A percentile compares a stretch with the other conserved stretches of the same genome.
Evolutionary conservation across 2,329 filamentous ascomycete species (phyloP).

Genomic region (Diaporthe australafricana): DNA sequence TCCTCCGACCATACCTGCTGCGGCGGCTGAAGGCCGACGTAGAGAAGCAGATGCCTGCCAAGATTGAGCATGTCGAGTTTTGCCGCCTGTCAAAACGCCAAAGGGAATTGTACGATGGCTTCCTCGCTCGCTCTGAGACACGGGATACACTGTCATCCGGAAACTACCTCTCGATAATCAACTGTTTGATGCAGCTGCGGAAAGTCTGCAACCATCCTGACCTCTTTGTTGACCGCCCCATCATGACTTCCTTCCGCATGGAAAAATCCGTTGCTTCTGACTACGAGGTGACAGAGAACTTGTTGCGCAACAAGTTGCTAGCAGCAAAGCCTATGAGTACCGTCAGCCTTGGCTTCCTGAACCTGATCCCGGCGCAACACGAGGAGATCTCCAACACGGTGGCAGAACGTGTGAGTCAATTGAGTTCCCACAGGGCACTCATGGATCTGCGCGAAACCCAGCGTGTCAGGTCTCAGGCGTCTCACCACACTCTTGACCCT

Average conservation of each 20-base stretch:
- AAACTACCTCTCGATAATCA: constrained; percentile 98
- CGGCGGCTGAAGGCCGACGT: constrained; percentile 95
- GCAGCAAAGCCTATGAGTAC: constrained; percentile 69
- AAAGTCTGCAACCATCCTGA: constrained; percentile 99
- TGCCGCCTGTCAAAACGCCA: constrained; percentile 96
- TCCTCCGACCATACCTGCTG: constrained; percentile 90
- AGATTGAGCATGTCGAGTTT: constrained; percentile 97
- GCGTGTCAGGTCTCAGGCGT: constrained; percentile 68
- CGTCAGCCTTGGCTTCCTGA: constrained; percentile 81
- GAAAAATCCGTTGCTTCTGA: constrained; percentile 79
- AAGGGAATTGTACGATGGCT: constrained; percentile 95
- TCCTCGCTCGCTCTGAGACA: constrained; percentile 90
- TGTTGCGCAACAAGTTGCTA: constrained; percentile 76
- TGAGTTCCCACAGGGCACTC: constrained; percentile 77
- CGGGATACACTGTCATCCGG: constrained; percentile 89
- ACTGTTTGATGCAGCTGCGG: constrained; percentile 95
- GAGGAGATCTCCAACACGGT: constrained; percentile 71
- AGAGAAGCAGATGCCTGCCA: constrained; percentile 98
- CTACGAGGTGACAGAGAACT: constrained; percentile 78
- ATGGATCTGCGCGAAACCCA: constrained; percentile 80
- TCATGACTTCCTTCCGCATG: constrained; percentile 98
- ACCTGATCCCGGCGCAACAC: constrained; percentile 78
- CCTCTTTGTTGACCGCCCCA: constrained; percentile 93
- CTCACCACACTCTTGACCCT: constrained; percentile 68
- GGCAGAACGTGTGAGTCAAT: constrained; percentile 68